A percentile compares a stretch with the other conserved stretches of the same genome.
These are phyloP conservation scores for Yamadazyma membranifaciens DNA, from an alignment of 1,139 yeast species.

Conservation along the genomic window DNA sequence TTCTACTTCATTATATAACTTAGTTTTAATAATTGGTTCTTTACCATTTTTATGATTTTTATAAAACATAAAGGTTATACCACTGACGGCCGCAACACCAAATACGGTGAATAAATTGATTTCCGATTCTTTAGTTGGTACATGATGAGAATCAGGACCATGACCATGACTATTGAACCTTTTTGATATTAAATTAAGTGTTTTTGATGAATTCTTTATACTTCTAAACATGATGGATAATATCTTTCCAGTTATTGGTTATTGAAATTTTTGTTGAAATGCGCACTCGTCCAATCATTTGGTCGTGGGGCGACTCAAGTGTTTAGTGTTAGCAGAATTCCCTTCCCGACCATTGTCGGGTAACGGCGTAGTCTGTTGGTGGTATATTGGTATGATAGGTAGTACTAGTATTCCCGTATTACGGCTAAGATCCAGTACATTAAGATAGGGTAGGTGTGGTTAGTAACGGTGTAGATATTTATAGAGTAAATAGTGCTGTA, in stretches of 20 bases:
- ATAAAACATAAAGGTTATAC: slow-evolving; percentile 37
- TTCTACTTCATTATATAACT: slow-evolving; percentile 39
- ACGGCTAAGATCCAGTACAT: too few relatives aligned
- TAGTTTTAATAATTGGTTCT: slow-evolving; percentile 40
- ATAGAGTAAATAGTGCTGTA: too few relatives aligned
- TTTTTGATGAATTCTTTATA: slow-evolving; percentile 10
- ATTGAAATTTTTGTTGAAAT: slow-evolving; percentile 4
- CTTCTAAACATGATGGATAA: slow-evolving; percentile 15
- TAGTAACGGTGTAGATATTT: too few relatives aligned
- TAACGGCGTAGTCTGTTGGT: too few relatives aligned
- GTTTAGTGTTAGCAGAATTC: not conserved
- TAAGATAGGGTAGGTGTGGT: too few relatives aligned
- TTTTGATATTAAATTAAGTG: slow-evolving; percentile 15
- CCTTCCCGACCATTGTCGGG: too few relatives aligned
- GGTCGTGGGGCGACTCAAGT: slow-evolving; percentile 3
- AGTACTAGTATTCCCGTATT: too few relatives aligned
- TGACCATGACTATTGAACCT: slow-evolving; percentile 36
- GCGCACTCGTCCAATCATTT: slow-evolving; percentile 11
- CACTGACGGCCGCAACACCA: slow-evolving; percentile 43
- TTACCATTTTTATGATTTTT: slow-evolving; percentile 35
- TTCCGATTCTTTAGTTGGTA: slow-evolving; percentile 34
- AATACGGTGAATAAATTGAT: slow-evolving; percentile 41
- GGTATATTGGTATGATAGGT: too few relatives aligned
- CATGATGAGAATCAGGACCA: slow-evolving; percentile 25
- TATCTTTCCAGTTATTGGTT: slow-evolving; percentile 16